Evolutionary conservation across 345 rosid genomes (phyloP), one percentile per base, ranked within the genome.

Genomic region (Triadica sebifera): DNA sequence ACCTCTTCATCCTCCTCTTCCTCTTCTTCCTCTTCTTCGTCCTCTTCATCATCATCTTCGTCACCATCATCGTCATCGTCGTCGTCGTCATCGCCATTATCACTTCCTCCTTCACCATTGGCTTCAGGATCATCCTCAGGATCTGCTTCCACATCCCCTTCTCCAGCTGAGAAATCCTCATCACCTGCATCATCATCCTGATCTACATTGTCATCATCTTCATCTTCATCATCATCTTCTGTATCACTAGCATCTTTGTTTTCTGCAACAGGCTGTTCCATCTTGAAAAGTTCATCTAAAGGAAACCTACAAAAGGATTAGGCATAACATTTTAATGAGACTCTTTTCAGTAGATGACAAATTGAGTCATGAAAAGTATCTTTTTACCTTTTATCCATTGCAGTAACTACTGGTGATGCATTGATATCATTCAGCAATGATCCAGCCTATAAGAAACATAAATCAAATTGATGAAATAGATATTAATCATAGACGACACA

Each of bases 41-140:
- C 85, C 0, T 77, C 85, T 0, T 72, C 89, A 4, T 78, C 83
- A 3, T 43, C 84, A 3, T 78, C 87, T 0, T 73, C 87, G 0
- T 75, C 89, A 0, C 67, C 83, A 6, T 58, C 86, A 2, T 73
- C 87, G 0, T 76, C 85, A 0, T 83, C 85, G 0, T 80, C 89
- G 0, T 77, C 86, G 0, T 86, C 87, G 0, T 89, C 90, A 9
- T 82, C 86, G 0, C 80, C 87, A 29, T 87, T 90, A n/a, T 84
- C 86, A 2, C 87, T 81, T 70, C 75, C 90, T 79, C 77, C 89
- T 43, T 74, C 80, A 11, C 87, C 93, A 81, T 88, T 87, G 66
- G 85, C 85, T 65, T 66, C 86, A 10, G 84, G 88, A 52, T 85
- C 87, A 71, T 87, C 93, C 78, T 89, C 87, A 2, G 89, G 90